These are phyloP conservation scores for Linum trigynum DNA, from an alignment of 345 rosid species.

Conservation along the genomic window DNA sequence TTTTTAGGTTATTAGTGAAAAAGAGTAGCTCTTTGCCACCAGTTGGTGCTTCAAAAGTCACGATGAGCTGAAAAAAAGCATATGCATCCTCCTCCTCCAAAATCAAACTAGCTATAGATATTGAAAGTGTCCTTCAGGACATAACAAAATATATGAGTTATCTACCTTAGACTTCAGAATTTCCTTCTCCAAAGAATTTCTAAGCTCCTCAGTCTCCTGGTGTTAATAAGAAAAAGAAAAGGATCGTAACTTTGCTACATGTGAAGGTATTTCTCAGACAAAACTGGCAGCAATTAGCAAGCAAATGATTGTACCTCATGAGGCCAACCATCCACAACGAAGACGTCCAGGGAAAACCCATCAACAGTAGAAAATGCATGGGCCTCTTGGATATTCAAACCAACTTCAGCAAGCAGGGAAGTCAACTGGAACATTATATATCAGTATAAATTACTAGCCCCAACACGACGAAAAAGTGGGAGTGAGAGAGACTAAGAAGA, in stretches of 20 bases:
- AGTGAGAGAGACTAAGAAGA: not conserved
- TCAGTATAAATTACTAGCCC: slow-evolving; percentile 1
- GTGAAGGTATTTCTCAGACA: slow-evolving; percentile 10
- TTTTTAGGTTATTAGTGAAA: too few species aligned
- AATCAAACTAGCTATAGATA: not conserved
- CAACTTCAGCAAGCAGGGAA: slow-evolving; percentile 81
- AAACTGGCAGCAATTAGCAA: not conserved
- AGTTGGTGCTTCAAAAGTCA: not conserved
- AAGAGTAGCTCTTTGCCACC: not conserved
- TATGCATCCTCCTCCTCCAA: not conserved
- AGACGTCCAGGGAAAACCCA: slow-evolving; percentile 89
- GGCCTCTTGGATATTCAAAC: slow-evolving; percentile 88
- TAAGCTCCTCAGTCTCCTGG: slow-evolving; percentile 72
- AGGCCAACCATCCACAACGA: slow-evolving; percentile 95
- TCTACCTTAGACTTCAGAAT: slow-evolving; percentile 70
- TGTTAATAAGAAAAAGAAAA: slow-evolving; percentile 15
- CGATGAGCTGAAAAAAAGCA: slow-evolving; percentile 3
- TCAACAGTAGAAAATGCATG: slow-evolving; percentile 90
- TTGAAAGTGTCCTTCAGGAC: slow-evolving; percentile 9
- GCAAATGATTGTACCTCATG: slow-evolving; percentile 47
- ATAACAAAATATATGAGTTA: slow-evolving; percentile 6
- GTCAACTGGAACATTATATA: slow-evolving; percentile 48
- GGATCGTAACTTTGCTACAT: slow-evolving; percentile 12
- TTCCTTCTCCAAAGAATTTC: slow-evolving; percentile 57
- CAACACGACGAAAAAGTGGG: not conserved